phyloP scores from a whole-genome alignment of 2,329 filamentous ascomycete genomes.

The Monosporascus sp. region DNA sequence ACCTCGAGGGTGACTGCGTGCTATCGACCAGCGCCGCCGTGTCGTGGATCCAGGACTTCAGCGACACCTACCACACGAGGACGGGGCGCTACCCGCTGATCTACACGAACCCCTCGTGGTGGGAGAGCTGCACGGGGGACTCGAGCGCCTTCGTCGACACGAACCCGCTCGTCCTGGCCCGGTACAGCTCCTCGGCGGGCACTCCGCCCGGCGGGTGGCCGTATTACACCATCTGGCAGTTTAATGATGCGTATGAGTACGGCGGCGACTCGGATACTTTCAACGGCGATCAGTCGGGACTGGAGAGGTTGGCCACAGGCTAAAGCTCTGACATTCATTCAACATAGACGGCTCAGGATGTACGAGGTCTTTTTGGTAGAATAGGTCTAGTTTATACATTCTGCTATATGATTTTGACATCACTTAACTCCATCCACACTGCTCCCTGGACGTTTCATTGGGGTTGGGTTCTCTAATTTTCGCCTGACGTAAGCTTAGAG shows the following conservation, averaged over 20 bases:
- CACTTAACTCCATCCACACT: too few species aligned
- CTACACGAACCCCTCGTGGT: slow-evolving; percentile 49
- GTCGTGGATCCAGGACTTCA: slow-evolving; percentile 48
- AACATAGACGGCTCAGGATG: too few species aligned
- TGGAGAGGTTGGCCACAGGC: slow-evolving; percentile 17
- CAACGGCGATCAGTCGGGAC: slow-evolving; percentile 33
- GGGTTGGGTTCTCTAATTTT: too few species aligned
- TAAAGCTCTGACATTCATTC: not conserved
- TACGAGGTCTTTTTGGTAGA: too few species aligned
- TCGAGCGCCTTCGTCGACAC: slow-evolving; percentile 37
- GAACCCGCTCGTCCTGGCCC: slow-evolving; percentile 43
- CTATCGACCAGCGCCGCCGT: slow-evolving; percentile 41
- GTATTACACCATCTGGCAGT: slow-evolving; percentile 51
- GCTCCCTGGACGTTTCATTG: too few species aligned
- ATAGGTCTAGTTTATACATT: too few species aligned
- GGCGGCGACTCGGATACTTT: slow-evolving; percentile 49
- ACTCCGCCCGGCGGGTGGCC: slow-evolving; percentile 46
- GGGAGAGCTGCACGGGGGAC: slow-evolving; percentile 47
- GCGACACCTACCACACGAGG: slow-evolving; percentile 39
- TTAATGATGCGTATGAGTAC: slow-evolving; percentile 39
- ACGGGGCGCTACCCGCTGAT: slow-evolving; percentile 46
- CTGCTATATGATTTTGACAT: too few species aligned
- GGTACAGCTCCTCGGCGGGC: slow-evolving; percentile 35
- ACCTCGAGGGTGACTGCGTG: slow-evolving; percentile 46
- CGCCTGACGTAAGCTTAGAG: too few species aligned